Conservation (phyloP, 495 filamentous ascomycete species). For the Aspergillus sparsus region DNA sequence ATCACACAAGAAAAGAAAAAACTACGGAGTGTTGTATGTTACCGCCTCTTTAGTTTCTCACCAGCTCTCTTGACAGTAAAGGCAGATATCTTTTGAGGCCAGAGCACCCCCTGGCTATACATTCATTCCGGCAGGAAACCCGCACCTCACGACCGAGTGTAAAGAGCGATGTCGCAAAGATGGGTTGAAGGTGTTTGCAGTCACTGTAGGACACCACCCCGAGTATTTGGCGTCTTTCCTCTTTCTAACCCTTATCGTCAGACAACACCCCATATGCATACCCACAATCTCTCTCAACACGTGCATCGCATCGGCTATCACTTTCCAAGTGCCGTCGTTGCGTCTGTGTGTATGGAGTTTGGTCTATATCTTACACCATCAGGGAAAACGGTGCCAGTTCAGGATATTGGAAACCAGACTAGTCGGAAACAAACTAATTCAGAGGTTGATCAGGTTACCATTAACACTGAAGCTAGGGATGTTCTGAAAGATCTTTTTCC, state of each 20-base stretch:
- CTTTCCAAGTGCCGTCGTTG: slow-evolving; percentile 60
- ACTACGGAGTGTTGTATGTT: slow-evolving; percentile 57
- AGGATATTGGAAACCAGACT: slow-evolving; percentile 23
- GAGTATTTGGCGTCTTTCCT: slow-evolving; percentile 19
- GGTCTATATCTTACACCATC: slow-evolving; percentile 43
- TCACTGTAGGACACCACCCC: slow-evolving; percentile 62
- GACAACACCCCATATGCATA: slow-evolving; percentile 49
- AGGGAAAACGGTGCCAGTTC: slow-evolving; percentile 45
- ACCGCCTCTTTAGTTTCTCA: slow-evolving; percentile 3
- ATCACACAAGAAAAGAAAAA: slow-evolving; percentile 63
- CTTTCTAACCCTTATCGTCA: slow-evolving; percentile 28
- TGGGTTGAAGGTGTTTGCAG: slow-evolving; percentile 70
- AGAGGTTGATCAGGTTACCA: slow-evolving; percentile 57
- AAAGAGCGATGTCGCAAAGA: slow-evolving; percentile 75
- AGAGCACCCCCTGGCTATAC: slow-evolving; percentile 74
- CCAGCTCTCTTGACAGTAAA: slow-evolving; percentile 27
- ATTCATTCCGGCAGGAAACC: slow-evolving; percentile 81
- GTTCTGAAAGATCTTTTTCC: slow-evolving; percentile 83
- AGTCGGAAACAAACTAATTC: slow-evolving; percentile 26
- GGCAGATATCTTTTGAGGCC: slow-evolving; percentile 51
- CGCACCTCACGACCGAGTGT: slow-evolving; percentile 70
- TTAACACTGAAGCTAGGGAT: slow-evolving; percentile 70
- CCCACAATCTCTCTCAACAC: slow-evolving; percentile 61
- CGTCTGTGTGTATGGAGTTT: slow-evolving; percentile 51
- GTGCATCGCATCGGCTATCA: slow-evolving; percentile 81